These are phyloP conservation scores for Hapsidospora chrysogenum DNA, from an alignment of 495 filamentous ascomycete species.

Conservation along the genomic window DNA sequence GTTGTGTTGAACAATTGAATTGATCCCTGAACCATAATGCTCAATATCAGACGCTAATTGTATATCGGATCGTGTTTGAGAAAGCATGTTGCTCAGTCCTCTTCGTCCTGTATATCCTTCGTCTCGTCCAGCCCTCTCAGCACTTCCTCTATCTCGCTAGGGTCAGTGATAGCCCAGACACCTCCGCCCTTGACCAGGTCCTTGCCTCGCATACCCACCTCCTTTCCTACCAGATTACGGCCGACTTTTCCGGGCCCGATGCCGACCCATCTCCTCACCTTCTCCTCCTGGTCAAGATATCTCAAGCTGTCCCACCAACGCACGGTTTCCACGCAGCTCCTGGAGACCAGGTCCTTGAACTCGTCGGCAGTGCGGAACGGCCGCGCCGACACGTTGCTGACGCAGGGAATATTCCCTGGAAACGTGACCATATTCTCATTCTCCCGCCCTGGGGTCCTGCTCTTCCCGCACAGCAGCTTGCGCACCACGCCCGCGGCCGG, in stretches of 20 bases:
- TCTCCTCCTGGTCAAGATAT: constrained; percentile 74
- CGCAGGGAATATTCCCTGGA: constrained; percentile 54
- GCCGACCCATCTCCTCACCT: constrained; percentile 77
- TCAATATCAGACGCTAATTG: too few species aligned
- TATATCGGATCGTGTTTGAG: too few species aligned
- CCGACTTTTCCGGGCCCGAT: constrained; percentile 93
- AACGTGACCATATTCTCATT: constrained; percentile 43
- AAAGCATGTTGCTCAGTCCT: too few species aligned
- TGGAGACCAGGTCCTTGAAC: constrained; percentile 56
- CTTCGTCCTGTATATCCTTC: constrained; percentile 29
- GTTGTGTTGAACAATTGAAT: too few species aligned
- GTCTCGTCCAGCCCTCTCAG: constrained; percentile 59
- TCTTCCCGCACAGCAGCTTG: constrained; percentile 37
- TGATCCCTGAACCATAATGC: too few species aligned
- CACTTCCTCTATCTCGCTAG: constrained; percentile 64
- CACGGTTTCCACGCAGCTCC: constrained; percentile 76
- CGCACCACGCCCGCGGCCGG: constrained; percentile 62
- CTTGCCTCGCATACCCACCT: constrained; percentile 70
- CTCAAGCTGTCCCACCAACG: constrained; percentile 85
- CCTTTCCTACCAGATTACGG: constrained; percentile 84
- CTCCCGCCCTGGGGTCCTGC: constrained; percentile 26
- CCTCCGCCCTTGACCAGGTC: constrained; percentile 72
- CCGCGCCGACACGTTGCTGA: constrained; percentile 71
- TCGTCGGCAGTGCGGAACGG: constrained; percentile 60
- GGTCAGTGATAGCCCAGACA: constrained; percentile 81